Percentiles rank a stretch among this genome's conserved stretches.
phyloP scores from a whole-genome alignment of 805 yeast species.

The Candida vaughaniae region DNA sequence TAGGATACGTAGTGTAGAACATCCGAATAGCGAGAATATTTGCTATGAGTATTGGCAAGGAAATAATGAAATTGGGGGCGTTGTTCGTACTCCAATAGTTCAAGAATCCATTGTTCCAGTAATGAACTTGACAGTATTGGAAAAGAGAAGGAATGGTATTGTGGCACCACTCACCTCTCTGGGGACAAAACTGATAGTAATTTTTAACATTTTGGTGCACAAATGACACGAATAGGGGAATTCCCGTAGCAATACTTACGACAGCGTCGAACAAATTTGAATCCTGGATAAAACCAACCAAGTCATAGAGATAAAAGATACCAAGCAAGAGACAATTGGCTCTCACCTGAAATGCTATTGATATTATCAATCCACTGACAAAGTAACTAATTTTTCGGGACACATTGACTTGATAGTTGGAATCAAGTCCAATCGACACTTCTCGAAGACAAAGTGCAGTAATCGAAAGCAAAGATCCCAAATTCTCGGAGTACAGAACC shows the following conservation, averaged over 20 bases:
- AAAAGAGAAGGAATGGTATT: conserved; percentile 57
- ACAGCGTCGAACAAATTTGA: background rate
- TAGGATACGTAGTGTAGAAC: conserved; percentile 33
- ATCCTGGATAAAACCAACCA: conserved; percentile 23
- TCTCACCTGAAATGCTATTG: conserved; percentile 60
- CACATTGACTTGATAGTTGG: conserved; percentile 4
- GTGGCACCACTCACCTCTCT: conserved; percentile 77
- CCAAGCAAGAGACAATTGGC: conserved; percentile 81
- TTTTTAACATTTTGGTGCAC: conserved; percentile 51
- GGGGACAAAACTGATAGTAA: conserved; percentile 63
- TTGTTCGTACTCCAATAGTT: conserved; percentile 81
- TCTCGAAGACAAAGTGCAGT: conserved; percentile 55
- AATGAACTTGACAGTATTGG: conserved; percentile 68
- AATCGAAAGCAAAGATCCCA: conserved; percentile 61
- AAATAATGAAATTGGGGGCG: conserved; percentile 78
- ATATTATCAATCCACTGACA: conserved; percentile 53
- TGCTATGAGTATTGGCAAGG: conserved; percentile 61
- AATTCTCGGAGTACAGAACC: conserved; percentile 74
- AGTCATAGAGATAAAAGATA: conserved; percentile 58
- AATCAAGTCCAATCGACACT: conserved; percentile 12
- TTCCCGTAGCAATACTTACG: conserved; percentile 48
- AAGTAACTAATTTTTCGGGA: conserved; percentile 26
- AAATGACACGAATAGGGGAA: conserved; percentile 47
- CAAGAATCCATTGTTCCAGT: conserved; percentile 85
- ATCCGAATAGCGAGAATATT: conserved; percentile 40